Conservation (phyloP, 1,284 basidiomycete species). For the Trichosporon sp. region DNA sequence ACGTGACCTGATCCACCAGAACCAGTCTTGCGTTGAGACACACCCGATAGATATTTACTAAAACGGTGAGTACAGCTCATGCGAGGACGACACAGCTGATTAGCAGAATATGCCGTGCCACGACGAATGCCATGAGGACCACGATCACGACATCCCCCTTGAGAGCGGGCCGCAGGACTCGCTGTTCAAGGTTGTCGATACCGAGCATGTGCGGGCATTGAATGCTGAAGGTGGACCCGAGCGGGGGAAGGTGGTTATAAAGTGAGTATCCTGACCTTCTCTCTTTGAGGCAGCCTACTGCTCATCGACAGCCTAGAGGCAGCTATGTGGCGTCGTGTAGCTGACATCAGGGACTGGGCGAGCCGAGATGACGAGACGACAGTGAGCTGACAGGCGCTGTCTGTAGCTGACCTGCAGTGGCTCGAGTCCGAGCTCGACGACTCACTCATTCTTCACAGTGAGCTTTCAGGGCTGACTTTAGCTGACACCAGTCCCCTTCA, state of each 20-base stretch:
- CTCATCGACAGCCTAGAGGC: too few relatives aligned
- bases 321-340: not conserved
- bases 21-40: too few relatives aligned
- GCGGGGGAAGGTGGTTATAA: constrained; percentile 43
- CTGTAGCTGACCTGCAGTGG: constrained; percentile 15
- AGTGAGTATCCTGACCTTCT: constrained; percentile 28
- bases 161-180: constrained; percentile 39
- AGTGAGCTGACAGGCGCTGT: constrained; percentile 18
- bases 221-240: constrained; percentile 44
- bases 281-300: not conserved
- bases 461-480: constrained; percentile 7
- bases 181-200: constrained; percentile 40
- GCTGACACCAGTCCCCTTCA: constrained; percentile 42
- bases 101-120: constrained; percentile 10
- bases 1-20: too few relatives aligned
- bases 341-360: constrained; percentile 36
- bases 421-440: constrained; percentile 47
- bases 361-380: constrained; percentile 39
- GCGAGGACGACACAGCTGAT: not conserved
- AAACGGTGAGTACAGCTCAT: not conserved
- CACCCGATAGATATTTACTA: too few relatives aligned
- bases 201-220: constrained; percentile 43
- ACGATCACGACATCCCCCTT: constrained; percentile 44
- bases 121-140: constrained; percentile 27
- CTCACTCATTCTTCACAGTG: constrained; percentile 44